A percentile compares a stretch with the other conserved stretches of the same genome.
phyloP scores from a whole-genome alignment of 1,284 basidiomycete genomes.

The Fomitiporia mediterranea region DNA sequence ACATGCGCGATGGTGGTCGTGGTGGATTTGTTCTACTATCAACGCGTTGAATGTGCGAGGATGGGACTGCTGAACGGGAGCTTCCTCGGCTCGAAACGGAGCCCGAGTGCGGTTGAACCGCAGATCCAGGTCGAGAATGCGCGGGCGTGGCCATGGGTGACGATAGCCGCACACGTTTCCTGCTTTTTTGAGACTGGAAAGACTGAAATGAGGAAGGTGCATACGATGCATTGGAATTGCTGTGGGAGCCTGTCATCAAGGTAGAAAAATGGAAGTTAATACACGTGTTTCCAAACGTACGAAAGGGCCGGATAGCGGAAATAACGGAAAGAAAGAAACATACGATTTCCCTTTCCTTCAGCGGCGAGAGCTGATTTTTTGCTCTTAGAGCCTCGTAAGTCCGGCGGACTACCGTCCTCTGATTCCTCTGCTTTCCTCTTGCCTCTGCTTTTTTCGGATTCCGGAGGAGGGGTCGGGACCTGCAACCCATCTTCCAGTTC shows the following conservation, averaged over 20 bases:
- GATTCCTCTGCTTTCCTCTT: constrained; percentile 48
- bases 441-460: constrained; percentile 36
- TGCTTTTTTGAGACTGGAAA: constrained; percentile 19
- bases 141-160: constrained; percentile 18
- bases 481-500: constrained; percentile 16
- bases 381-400: constrained; percentile 17
- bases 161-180: constrained; percentile 23
- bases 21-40: constrained; percentile 24
- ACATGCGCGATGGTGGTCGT: constrained; percentile 11
- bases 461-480: constrained; percentile 27
- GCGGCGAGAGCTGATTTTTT: constrained; percentile 26
- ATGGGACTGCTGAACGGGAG: constrained; percentile 32
- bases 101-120: constrained; percentile 38
- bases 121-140: constrained; percentile 19
- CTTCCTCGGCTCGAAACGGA: constrained; percentile 54
- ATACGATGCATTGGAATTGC: constrained; percentile 22
- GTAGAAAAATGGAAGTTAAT: background rate
- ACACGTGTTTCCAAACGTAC: constrained; percentile 3
- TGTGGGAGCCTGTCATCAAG: constrained; percentile 16
- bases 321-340: constrained; percentile 3
- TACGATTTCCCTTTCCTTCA: constrained; percentile 17
- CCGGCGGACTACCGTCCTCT: constrained; percentile 34
- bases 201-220: constrained; percentile 24
- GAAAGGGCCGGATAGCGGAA: too few relatives aligned
- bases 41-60: constrained; percentile 34